Evolutionary conservation across 106 monocot species (phyloP).

Genomic region (Alisma plantagoaquatica): DNA sequence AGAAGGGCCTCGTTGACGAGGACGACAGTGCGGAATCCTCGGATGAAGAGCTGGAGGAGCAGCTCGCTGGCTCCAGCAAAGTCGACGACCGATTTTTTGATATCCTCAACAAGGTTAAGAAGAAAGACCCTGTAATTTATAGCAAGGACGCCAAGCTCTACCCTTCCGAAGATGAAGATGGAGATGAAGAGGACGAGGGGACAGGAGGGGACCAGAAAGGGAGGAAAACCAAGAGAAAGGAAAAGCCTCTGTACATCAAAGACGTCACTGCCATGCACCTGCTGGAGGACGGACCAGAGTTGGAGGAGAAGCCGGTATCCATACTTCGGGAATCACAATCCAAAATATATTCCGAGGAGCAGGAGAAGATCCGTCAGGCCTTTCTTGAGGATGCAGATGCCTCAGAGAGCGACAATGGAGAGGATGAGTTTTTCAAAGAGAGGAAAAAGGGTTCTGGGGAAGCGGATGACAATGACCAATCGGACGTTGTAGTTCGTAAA

Average conservation of each 20-base stretch:
- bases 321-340: conserved; percentile 13
- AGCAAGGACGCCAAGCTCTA: conserved; percentile 52
- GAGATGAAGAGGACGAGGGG: conserved; percentile 9
- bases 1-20: conserved; percentile 31
- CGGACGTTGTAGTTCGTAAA: conserved; percentile 23
- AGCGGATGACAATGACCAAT: conserved; percentile 20
- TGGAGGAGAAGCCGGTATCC: conserved; percentile 8
- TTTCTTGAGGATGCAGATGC: conserved; percentile 69
- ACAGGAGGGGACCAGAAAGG: conserved; percentile 1
- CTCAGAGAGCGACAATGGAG: conserved; percentile 16
- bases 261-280: conserved; percentile 64
- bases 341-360: conserved; percentile 59
- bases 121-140: conserved; percentile 40
- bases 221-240: conserved; percentile 29
- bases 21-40: too few species aligned
- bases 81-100: conserved; percentile 48
- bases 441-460: conserved; percentile 27
- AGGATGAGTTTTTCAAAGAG: conserved; percentile 37
- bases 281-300: conserved; percentile 76
- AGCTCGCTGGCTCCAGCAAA: conserved; percentile 15
- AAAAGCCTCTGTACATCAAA: conserved; percentile 77
- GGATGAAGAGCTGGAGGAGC: conserved; percentile 21
- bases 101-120: conserved; percentile 48
- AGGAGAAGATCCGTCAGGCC: conserved; percentile 41
- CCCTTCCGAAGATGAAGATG: conserved; percentile 29